Evolutionary conservation across 2,329 filamentous ascomycete genomes (phyloP).

Genomic region (Furcasterigmium sp.): DNA sequence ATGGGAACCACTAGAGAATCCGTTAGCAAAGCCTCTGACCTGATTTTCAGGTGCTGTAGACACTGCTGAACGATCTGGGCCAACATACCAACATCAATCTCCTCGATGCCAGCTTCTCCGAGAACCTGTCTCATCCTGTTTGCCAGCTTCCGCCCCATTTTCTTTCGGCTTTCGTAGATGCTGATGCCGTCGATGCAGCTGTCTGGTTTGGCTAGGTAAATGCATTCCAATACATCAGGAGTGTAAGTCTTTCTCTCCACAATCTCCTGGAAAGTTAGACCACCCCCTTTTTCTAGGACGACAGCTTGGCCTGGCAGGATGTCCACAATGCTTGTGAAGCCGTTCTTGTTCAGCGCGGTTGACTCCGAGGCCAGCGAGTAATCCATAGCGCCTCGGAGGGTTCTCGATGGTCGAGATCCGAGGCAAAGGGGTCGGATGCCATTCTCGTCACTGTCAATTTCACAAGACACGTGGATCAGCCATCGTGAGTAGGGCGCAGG

Average conservation of each 20-base stretch:
- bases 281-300: slow-evolving; percentile 72
- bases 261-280: slow-evolving; percentile 72
- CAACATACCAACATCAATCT: slow-evolving; percentile 64
- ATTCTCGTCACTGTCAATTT: slow-evolving; percentile 36
- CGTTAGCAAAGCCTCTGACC: too few species aligned
- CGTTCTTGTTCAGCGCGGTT: slow-evolving; percentile 74
- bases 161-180: slow-evolving; percentile 75
- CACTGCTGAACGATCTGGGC: too few species aligned
- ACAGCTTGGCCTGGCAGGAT: slow-evolving; percentile 81
- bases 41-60: too few species aligned
- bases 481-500: too few species aligned
- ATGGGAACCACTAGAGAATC: too few species aligned
- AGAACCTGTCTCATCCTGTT: slow-evolving; percentile 64
- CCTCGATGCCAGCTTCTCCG: slow-evolving; percentile 61
- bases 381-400: slow-evolving; percentile 59
- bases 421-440: slow-evolving; percentile 80
- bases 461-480: too few species aligned
- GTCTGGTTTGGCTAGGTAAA: slow-evolving; percentile 83
- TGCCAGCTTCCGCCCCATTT: slow-evolving; percentile 80
- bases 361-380: slow-evolving; percentile 92
- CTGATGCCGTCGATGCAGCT: slow-evolving; percentile 82
- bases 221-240: slow-evolving; percentile 82
- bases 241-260: slow-evolving; percentile 63
- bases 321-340: slow-evolving; percentile 70
- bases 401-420: slow-evolving; percentile 66